Conservation (phyloP, 2,329 filamentous ascomycete genomes). For the Stachybotrys elegans region DNA sequence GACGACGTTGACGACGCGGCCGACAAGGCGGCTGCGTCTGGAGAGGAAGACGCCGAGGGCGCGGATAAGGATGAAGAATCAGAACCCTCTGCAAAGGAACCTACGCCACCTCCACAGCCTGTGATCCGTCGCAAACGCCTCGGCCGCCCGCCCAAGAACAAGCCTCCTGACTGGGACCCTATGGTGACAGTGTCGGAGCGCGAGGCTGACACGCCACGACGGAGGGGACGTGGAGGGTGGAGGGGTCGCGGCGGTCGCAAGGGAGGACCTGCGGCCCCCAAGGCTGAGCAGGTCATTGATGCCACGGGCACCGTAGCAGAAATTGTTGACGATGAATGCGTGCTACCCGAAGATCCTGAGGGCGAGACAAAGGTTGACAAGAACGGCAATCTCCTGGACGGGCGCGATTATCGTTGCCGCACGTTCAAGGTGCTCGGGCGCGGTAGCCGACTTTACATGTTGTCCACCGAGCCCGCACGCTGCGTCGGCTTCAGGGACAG, state of each 20-base stretch:
- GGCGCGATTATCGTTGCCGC: constrained; percentile 88
- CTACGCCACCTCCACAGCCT: constrained; percentile 52
- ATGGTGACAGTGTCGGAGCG: constrained; percentile 51
- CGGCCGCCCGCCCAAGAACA: constrained; percentile 83
- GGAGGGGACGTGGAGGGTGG: constrained; percentile 68
- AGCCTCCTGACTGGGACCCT: constrained; percentile 72
- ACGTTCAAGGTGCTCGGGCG: constrained; percentile 88
- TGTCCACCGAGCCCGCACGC: constrained; percentile 94
- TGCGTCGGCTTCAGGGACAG: constrained; percentile 97
- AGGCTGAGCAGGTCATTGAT: constrained; percentile 80
- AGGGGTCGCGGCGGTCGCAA: constrained; percentile 59
- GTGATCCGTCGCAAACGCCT: constrained; percentile 71
- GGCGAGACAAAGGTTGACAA: constrained; percentile 94
- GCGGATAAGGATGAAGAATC: constrained; percentile 32
- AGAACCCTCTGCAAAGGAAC: constrained; percentile 44
- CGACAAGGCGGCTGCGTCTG: constrained; percentile 43
- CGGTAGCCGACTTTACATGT: constrained; percentile 88
- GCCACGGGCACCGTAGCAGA: constrained; percentile 90
- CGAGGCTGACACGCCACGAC: constrained; percentile 55
- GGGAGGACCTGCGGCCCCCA: constrained; percentile 67
- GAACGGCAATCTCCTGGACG: constrained; percentile 73
- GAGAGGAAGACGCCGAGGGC: constrained; percentile 31
- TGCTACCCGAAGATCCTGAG: constrained; percentile 77
- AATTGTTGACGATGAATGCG: constrained; percentile 87
- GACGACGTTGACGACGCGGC: constrained; percentile 46